Base-by-base conservation (phyloP, 2,329 filamentous ascomycete genomes). In the Pyricularia sp. region DNA sequence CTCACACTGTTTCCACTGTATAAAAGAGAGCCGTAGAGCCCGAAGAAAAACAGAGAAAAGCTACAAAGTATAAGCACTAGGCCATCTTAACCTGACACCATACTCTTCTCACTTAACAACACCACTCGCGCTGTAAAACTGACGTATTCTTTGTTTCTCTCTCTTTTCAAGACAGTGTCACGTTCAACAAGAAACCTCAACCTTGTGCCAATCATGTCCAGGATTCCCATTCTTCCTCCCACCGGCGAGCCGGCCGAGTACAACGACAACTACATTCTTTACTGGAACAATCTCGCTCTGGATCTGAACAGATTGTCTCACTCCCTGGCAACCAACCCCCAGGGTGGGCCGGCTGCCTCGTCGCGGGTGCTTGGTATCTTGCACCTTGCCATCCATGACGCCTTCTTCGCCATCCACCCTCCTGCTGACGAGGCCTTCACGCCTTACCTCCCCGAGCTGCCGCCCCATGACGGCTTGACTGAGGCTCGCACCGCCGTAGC, bases 351-450 rank as follows among this genome's bases (percentile, higher is more conserved):
- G 33, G 69, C 69, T 30, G 65, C 68, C 28, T 70, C 69, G 10
- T 64, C 69, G 10, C 69, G 69, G 59, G 69, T 68, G 31, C 64
- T 70, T 63, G 66, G 69, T n/a, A 63, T 70, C 33, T 31, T 70
- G 33, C 69, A 70, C 64, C 69, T 70, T 42, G 69, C 69, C 59
- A 70, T 70, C 61, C 69, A 70, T 61, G 69, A 70, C 65, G 69
- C 69, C 31, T 70, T 68, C 33, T 70, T 70, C 25, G 69, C 69
- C 58, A 68, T 70, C 61, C 31, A 66, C 59, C 69, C 69, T 20
- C 69, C 66, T 66, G 33, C 58, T 36, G 69, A 70, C 61, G 30
- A 66, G n/a, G 68, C 66, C 23, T 63, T 63, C 9, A 63, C 59
- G 1, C n/a, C 14, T 3, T 63, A 63, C 10, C 59, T 63, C 7